These are phyloP conservation scores for Lentinula edodes DNA, from an alignment of 768 basidiomycete species.

Conservation along the genomic window DNA sequence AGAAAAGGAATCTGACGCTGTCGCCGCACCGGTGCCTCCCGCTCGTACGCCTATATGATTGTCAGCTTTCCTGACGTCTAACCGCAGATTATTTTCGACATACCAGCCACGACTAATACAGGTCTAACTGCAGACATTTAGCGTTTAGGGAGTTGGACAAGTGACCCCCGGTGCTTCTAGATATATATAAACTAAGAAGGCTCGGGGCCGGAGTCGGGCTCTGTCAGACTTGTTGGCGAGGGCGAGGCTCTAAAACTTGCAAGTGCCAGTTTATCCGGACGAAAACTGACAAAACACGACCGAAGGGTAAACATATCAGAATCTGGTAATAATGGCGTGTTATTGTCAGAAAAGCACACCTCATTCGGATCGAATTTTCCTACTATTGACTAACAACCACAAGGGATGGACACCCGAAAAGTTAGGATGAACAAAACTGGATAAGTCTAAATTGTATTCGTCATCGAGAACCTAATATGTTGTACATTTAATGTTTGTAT, in stretches of 20 bases:
- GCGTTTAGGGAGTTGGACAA: not conserved
- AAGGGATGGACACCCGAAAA: too few species aligned
- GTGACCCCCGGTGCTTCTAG: not conserved
- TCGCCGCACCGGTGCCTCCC: constrained; percentile 48
- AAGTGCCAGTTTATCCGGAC: not conserved
- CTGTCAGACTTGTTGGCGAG: not conserved
- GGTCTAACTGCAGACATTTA: constrained; percentile 16
- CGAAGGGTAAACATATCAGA: not conserved
- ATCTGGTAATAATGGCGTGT: too few species aligned
- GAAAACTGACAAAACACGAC: not conserved
- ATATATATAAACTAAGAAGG: not conserved
- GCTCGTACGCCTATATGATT: constrained; percentile 34
- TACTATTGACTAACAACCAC: too few species aligned
- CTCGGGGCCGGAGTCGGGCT: not conserved
- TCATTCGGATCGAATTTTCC: too few species aligned
- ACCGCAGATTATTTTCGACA: constrained; percentile 13
- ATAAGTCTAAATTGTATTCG: too few species aligned
- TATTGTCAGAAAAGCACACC: too few species aligned
- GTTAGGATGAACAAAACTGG: too few species aligned
- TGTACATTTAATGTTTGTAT: not conserved
- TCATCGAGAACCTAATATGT: not conserved
- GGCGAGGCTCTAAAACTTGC: too few species aligned
- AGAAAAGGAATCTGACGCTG: constrained; percentile 39
- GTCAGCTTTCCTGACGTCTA: not conserved
- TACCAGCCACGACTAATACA: constrained; percentile 55